phyloP scores from a whole-genome alignment of 2,329 filamentous ascomycete genomes.

The Cylindrodendrum hubeiense region DNA sequence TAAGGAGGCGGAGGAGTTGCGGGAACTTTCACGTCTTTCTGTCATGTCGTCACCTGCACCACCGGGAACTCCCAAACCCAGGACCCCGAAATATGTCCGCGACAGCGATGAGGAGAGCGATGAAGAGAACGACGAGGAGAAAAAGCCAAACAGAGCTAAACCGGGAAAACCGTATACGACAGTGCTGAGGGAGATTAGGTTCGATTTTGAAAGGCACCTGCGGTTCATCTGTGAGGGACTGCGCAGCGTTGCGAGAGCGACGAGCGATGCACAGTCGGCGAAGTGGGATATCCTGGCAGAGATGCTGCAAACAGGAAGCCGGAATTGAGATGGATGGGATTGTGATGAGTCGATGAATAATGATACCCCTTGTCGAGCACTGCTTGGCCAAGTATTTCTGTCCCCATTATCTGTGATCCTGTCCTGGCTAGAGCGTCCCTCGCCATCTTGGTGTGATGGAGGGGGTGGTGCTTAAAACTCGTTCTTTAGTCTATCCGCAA shows the following conservation, averaged over 20 bases:
- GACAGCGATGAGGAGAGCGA: constrained; percentile 47
- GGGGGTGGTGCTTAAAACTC: constrained; percentile 31
- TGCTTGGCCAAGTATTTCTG: constrained; percentile 4
- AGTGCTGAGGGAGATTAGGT: constrained; percentile 67
- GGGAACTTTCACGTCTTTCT: constrained; percentile 50
- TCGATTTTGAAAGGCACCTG: constrained; percentile 74
- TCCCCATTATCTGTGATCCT: background rate
- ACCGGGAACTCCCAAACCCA: constrained; percentile 35
- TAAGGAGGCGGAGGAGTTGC: constrained; percentile 47
- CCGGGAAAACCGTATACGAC: constrained; percentile 60
- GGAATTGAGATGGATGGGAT: constrained; percentile 37
- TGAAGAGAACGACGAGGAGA: constrained; percentile 51
- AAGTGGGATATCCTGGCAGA: constrained; percentile 88
- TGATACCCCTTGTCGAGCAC: constrained; percentile 38
- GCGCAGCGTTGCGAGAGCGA: constrained; percentile 79
- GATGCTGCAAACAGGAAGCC: constrained; percentile 71
- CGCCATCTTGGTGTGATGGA: background rate
- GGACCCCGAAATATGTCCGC: constrained; percentile 42
- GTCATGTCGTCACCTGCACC: constrained; percentile 30
- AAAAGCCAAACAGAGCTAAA: constrained; percentile 21
- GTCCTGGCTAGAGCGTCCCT: background rate
- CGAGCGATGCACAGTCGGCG: constrained; percentile 68
- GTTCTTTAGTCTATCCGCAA: constrained; percentile 71
- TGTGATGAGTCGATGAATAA: constrained; percentile 36
- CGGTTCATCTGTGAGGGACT: constrained; percentile 80